Evolutionary conservation across 2,329 filamentous ascomycete species (phyloP), one percentile per base, ranked within the genome.

Genomic region (Elsinoe necatrix): DNA sequence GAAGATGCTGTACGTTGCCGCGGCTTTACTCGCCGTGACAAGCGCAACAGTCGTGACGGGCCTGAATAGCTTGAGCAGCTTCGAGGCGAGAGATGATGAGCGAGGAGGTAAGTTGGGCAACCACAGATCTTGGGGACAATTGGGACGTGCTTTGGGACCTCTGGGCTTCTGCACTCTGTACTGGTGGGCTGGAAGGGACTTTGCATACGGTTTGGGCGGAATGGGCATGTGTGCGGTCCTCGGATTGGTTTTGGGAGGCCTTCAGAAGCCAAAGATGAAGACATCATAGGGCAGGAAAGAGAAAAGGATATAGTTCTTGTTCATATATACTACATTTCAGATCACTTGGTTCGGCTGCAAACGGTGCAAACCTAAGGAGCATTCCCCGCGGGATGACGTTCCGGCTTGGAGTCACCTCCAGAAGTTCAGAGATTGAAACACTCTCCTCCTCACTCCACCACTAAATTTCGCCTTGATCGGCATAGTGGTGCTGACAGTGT

Each of bases 41-140:
- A 95, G 87, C 43, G 92, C 91, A 12, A 96, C 93, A 0, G 93
- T 98, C 0, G 93, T 98, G 4, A 96, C 91, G 0, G 89, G 92
- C 0, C 73, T 98, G 61, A 97, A 97, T 66, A 89, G 91, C 48
- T 74, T 98, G 51, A 91, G 87, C 64, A 95, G 89, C 67, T 91
- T 97, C 61, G 91, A 97, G 71, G 91, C 91, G 0, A 78, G 76
- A 43, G 84, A 86, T 59, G 80, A 79, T 35, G 91, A 97, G 72
- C 79, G 92, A 39, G 93, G 93, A 2, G 84, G 84, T 47, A 95
- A 95, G 67, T 74, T 98, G 54, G 93, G 93, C 2, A 85, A 88
- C 58, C 79, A 97, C 63, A 79, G 93, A 25, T 83, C 80, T 63
- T 84, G 81, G 69, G 92, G 93, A 4, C 93, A 98, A 75, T 80